Evolutionary conservation across 192 early-diverging fungal species (phyloP).

Genomic region (Backusella parvicylindrica): DNA sequence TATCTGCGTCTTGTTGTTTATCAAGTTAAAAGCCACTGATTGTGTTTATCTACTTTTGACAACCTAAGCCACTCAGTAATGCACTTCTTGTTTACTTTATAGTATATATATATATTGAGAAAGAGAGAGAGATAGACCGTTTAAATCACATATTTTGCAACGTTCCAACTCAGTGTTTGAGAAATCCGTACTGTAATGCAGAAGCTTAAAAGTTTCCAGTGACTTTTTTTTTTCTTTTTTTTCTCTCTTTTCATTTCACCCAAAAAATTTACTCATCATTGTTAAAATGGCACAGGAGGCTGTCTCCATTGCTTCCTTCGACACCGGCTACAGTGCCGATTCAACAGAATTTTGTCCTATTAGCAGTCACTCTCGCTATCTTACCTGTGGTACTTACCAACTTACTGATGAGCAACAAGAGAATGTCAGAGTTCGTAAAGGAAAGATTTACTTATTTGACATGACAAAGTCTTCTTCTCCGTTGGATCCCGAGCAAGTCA

Average conservation of each 20-base stretch:
- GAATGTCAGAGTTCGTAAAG: slow-evolving; percentile 23
- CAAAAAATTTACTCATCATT: background rate
- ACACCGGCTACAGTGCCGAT: slow-evolving; percentile 68
- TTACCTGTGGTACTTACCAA: slow-evolving; percentile 74
- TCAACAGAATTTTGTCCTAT: slow-evolving; percentile 71
- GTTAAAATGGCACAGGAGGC: slow-evolving; percentile 13
- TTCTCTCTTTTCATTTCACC: background rate
- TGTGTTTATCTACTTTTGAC: too few species aligned
- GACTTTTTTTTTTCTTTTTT: background rate
- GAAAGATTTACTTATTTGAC: slow-evolving; percentile 33
- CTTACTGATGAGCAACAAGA: slow-evolving; percentile 42
- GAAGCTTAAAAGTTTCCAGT: background rate
- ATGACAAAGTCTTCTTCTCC: background rate
- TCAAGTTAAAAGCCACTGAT: too few species aligned
- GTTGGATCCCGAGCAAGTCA: slow-evolving; percentile 35
- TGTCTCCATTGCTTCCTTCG: slow-evolving; percentile 48
- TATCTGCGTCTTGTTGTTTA: too few species aligned
- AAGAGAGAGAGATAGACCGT: too few species aligned
- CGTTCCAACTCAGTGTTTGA: too few species aligned
- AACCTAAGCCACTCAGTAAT: too few species aligned
- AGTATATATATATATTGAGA: too few species aligned
- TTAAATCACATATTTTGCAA: too few species aligned
- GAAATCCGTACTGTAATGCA: background rate
- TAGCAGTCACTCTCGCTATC: slow-evolving; percentile 34
- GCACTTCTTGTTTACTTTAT: too few species aligned